Conservation (phyloP, 352 stramenopile species). For the Phytopythium montanum region DNA sequence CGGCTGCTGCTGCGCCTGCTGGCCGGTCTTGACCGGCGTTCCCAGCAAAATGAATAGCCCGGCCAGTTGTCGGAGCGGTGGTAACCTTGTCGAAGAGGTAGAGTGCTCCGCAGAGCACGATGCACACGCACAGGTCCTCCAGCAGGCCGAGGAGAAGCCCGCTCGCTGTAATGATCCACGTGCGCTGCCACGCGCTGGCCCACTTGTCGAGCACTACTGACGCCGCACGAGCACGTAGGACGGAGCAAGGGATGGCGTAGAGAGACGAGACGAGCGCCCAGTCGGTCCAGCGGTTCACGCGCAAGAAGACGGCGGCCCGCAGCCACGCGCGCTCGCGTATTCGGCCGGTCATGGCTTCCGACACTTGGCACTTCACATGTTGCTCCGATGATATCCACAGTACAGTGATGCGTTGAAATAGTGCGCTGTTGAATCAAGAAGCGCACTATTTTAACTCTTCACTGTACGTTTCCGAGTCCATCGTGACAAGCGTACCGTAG, state of each 20-base stretch:
- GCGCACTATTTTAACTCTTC: too few species aligned
- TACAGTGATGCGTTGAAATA: not conserved
- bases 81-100: conserved; percentile 33
- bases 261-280: conserved; percentile 23
- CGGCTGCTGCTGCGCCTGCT: not conserved
- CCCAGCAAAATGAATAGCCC: conserved; percentile 5
- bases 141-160: conserved; percentile 39
- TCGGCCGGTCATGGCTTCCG: not conserved
- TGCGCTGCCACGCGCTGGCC: conserved; percentile 49
- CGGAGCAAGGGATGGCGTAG: conserved; percentile 30
- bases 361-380: not conserved
- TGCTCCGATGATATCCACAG: not conserved
- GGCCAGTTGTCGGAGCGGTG: conserved; percentile 8
- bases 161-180: conserved; percentile 21
- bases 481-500: not conserved
- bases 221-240: conserved; percentile 25
- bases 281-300: conserved; percentile 44
- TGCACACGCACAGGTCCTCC: conserved; percentile 45
- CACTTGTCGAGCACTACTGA: conserved; percentile 37
- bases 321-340: conserved; percentile 11
- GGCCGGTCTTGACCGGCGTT: not conserved
- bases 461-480: not conserved
- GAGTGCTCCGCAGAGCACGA: conserved; percentile 20
- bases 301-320: conserved; percentile 33
- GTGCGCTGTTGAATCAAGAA: too few species aligned